Percentiles rank a stretch among this genome's conserved stretches.
Evolutionary conservation across 2,329 filamentous ascomycete species (phyloP).

Genomic region (Colletotrichum horii): DNA sequence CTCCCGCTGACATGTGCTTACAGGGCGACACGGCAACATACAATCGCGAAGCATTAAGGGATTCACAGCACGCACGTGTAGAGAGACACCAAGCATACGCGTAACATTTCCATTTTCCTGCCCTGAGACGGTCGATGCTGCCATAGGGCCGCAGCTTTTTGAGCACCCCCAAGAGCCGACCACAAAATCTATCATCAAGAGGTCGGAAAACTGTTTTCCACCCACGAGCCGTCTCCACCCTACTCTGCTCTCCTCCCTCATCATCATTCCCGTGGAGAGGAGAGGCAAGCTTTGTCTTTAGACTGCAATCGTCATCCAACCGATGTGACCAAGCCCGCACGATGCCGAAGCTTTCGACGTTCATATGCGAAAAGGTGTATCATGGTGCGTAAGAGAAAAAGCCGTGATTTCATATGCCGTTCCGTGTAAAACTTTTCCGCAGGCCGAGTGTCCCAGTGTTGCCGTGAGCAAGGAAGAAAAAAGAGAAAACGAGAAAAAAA

Average conservation of each 20-base stretch:
- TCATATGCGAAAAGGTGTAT: conserved; percentile 22
- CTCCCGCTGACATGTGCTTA: background rate
- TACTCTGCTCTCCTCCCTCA: background rate
- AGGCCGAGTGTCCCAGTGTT: conserved; percentile 20
- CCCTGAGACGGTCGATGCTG: conserved; percentile 11
- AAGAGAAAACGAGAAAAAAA: background rate
- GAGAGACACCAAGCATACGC: background rate
- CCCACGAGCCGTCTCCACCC: conserved; percentile 9
- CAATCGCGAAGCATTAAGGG: background rate
- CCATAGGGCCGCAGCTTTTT: conserved; percentile 1
- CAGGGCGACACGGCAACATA: background rate
- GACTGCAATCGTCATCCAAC: conserved; percentile 21
- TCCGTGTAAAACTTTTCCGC: conserved; percentile 23
- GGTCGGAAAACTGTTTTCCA: conserved; percentile 6
- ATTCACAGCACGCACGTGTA: background rate
- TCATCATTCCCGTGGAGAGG: background rate
- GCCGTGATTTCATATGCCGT: conserved; percentile 23
- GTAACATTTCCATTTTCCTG: conserved; percentile 25
- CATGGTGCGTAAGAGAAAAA: conserved; percentile 23
- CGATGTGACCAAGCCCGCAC: conserved; percentile 18
- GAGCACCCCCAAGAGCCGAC: background rate
- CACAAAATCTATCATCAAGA: conserved; percentile 16
- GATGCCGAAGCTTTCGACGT: conserved; percentile 10
- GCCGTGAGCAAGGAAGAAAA: conserved; percentile 19
- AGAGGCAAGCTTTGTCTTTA: conserved; percentile 15